phyloP scores from a whole-genome alignment of 345 rosid species.

The Toxicodendron radicans region DNA sequence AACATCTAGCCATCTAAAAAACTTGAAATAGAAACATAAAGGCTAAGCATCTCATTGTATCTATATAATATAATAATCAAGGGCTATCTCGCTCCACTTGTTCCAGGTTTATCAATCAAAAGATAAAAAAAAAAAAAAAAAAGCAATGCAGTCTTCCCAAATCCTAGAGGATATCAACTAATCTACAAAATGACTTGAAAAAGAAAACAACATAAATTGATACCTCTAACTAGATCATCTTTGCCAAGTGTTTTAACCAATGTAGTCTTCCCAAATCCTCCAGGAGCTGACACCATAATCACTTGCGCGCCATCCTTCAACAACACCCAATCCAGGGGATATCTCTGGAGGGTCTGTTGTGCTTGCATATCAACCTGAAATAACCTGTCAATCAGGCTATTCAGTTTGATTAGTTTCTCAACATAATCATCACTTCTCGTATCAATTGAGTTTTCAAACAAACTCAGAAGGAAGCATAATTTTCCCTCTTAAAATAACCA shows the following conservation, averaged over 20 bases:
- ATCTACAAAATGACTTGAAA: neutral
- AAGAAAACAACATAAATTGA: neutral
- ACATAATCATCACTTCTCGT: neutral
- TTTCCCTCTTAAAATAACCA: no score
- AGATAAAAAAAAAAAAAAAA: no score
- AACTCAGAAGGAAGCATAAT: no score
- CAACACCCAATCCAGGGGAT: conserved; percentile 44
- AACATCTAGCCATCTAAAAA: no score
- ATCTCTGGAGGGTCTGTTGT: conserved; percentile 11
- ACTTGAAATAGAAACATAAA: no score
- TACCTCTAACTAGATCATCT: conserved; percentile 46
- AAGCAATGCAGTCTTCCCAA: no score
- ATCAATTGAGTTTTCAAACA: no score
- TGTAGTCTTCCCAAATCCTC: conserved; percentile 63
- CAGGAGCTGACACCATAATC: conserved; percentile 49
- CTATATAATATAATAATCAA: no score
- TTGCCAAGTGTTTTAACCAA: conserved; percentile 42
- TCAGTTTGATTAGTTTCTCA: conserved; percentile 22
- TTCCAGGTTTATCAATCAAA: no score
- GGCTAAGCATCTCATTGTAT: no score
- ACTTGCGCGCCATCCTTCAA: conserved; percentile 16
- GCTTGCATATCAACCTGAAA: conserved; percentile 21
- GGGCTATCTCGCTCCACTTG: no score
- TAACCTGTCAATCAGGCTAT: conserved; percentile 14
- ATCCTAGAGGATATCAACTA: no score